These are phyloP conservation scores for Globisporangium paroecandrum DNA, from an alignment of 352 stramenopile species.

Conservation along the genomic window DNA sequence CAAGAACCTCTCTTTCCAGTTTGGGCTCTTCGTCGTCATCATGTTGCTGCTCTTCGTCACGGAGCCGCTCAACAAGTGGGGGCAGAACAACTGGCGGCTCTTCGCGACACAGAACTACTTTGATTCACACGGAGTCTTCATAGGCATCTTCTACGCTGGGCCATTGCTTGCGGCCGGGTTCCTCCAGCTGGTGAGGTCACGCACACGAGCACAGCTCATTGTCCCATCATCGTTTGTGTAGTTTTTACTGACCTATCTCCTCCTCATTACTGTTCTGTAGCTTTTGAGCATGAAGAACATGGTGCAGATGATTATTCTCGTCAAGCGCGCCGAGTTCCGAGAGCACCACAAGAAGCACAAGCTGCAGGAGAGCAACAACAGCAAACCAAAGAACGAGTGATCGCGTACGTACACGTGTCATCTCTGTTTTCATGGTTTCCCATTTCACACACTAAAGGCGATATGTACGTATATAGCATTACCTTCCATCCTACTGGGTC, in stretches of 20 bases:
- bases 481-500: neutral
- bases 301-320: slow-evolving; percentile 72
- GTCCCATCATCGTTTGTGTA: neutral
- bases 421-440: neutral
- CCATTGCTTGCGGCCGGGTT: slow-evolving; percentile 74
- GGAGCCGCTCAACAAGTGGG: slow-evolving; percentile 68
- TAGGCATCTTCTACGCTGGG: slow-evolving; percentile 77
- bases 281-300: slow-evolving; percentile 77
- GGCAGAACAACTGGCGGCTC: slow-evolving; percentile 46
- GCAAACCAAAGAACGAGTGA: slow-evolving; percentile 45
- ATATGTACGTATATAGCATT: slow-evolving; percentile 15
- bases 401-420: neutral
- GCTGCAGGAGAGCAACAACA: slow-evolving; percentile 24
- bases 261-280: slow-evolving; percentile 21
- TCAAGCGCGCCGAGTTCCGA: slow-evolving; percentile 70
- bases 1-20: slow-evolving; percentile 53
- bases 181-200: slow-evolving; percentile 56
- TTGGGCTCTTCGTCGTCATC: slow-evolving; percentile 64
- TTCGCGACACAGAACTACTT: slow-evolving; percentile 85
- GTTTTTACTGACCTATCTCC: neutral
- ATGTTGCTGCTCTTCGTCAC: slow-evolving; percentile 49
- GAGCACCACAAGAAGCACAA: slow-evolving; percentile 42
- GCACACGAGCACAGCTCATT: neutral
- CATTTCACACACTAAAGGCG: neutral
- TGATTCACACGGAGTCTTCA: slow-evolving; percentile 74